phyloP scores from a whole-genome alignment of 305 asterid species.

The Andrographis paniculata region DNA sequence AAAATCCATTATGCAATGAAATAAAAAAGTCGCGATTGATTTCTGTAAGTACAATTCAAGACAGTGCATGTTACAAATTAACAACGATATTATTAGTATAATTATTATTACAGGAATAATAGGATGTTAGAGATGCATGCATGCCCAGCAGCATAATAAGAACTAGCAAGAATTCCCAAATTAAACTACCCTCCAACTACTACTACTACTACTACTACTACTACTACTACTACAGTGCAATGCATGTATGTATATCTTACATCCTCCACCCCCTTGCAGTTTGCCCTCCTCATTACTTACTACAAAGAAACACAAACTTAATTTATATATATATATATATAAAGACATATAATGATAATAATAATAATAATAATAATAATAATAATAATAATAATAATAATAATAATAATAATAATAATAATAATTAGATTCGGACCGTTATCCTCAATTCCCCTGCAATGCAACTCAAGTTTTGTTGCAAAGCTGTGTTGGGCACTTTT shows the following conservation, averaged over 20 bases:
- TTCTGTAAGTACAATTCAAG: too few relatives aligned
- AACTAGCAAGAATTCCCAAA: conserved; percentile 11
- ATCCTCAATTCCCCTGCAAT: conserved; percentile 86
- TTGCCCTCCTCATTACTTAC: conserved; percentile 12
- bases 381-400: conserved; percentile 6
- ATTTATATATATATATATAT: too few relatives aligned
- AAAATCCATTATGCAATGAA: too few relatives aligned
- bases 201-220: conserved; percentile 2
- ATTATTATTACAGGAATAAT: too few relatives aligned
- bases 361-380: too few relatives aligned
- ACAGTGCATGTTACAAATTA: too few relatives aligned
- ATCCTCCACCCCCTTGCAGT: conserved; percentile 30
- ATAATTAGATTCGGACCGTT: conserved; percentile 59
- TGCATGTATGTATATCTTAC: conserved; percentile 81
- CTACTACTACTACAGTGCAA: conserved; percentile 23
- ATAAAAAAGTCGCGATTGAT: too few relatives aligned
- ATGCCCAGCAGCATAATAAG: conserved; percentile 53
- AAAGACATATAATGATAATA: background rate
- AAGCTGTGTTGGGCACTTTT: conserved; percentile 28
- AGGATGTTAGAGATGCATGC: conserved; percentile 87
- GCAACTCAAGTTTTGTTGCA: conserved; percentile 31
- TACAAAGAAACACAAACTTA: background rate
- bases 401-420: conserved; percentile 18
- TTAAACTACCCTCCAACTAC: conserved; percentile 13
- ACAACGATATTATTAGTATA: too few relatives aligned